A percentile compares a stretch with the other conserved stretches of the same genome.
phyloP scores from a whole-genome alignment of 495 filamentous ascomycete species.

The Letharia lupina region DNA sequence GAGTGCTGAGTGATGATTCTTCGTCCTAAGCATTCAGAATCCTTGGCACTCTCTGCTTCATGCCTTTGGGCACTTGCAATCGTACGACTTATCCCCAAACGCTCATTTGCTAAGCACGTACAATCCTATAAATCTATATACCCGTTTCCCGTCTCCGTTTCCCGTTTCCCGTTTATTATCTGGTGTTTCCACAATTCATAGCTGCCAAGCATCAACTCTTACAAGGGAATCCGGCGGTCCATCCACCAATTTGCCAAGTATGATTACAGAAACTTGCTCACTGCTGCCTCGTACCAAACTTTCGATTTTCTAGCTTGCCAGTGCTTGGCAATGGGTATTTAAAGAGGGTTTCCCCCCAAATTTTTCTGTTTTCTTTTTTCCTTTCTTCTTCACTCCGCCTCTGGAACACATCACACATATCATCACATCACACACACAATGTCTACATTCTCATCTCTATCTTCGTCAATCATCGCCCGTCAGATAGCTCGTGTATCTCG shows the following conservation, averaged over 20 bases:
- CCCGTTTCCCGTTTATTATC: not conserved
- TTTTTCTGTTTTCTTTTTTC: not conserved
- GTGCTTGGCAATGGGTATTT: not conserved
- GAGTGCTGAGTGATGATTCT: not conserved
- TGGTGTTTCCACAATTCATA: not conserved
- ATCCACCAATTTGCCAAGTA: not conserved
- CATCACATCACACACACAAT: conserved; percentile 8
- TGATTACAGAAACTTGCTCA: not conserved
- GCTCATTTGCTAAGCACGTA: not conserved
- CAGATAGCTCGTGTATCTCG: conserved; percentile 10
- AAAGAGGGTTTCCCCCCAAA: not conserved
- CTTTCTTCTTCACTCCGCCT: not conserved
- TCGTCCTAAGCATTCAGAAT: not conserved
- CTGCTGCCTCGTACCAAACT: not conserved
- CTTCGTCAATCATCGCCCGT: conserved; percentile 2
- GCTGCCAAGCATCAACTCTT: not conserved
- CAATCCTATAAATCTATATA: not conserved
- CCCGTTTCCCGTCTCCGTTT: not conserved
- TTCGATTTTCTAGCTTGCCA: not conserved
- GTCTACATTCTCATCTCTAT: conserved; percentile 2
- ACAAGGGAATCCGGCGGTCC: not conserved
- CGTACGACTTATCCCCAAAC: not conserved
- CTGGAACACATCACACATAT: not conserved
- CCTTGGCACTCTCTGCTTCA: not conserved
- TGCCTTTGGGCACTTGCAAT: not conserved